Conservation (phyloP, 495 filamentous ascomycete species). For the Penicillium daleae region DNA sequence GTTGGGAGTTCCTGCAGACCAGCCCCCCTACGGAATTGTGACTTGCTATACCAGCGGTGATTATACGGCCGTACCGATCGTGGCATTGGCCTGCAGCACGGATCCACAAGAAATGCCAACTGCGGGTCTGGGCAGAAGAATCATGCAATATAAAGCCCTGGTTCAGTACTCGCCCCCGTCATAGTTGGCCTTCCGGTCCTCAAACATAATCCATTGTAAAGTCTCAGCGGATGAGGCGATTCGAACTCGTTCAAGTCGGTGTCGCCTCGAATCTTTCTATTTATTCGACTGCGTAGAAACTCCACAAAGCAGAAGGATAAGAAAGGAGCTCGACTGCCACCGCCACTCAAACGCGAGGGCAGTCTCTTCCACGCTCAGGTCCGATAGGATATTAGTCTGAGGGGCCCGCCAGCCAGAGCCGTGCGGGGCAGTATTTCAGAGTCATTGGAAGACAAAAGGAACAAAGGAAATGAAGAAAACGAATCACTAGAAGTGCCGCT, state of each 20-base stretch:
- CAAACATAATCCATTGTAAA: too few species aligned
- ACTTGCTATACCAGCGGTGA: too few species aligned
- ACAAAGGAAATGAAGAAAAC: too few species aligned
- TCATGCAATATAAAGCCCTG: too few species aligned
- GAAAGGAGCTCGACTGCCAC: slow-evolving; percentile 7
- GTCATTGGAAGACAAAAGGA: not conserved
- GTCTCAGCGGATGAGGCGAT: not conserved
- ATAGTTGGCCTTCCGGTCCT: too few species aligned
- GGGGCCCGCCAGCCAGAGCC: not conserved
- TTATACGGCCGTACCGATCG: too few species aligned
- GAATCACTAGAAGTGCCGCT: not conserved
- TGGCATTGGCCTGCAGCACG: too few species aligned
- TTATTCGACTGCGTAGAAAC: slow-evolving; percentile 2
- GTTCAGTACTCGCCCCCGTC: too few species aligned
- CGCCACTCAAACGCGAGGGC: slow-evolving; percentile 10
- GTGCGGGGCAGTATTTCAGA: not conserved
- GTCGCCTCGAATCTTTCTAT: slow-evolving; percentile 11
- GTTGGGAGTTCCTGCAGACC: too few species aligned
- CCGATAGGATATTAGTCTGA: not conserved
- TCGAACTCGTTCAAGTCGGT: slow-evolving; percentile 12
- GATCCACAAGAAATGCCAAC: too few species aligned
- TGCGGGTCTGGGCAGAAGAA: too few species aligned
- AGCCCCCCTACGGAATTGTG: too few species aligned
- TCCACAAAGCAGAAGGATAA: slow-evolving; percentile 13
- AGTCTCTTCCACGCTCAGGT: slow-evolving; percentile 1